phyloP scores from a whole-genome alignment of 1,139 yeast genomes.

The Zygoascus meyerae region DNA sequence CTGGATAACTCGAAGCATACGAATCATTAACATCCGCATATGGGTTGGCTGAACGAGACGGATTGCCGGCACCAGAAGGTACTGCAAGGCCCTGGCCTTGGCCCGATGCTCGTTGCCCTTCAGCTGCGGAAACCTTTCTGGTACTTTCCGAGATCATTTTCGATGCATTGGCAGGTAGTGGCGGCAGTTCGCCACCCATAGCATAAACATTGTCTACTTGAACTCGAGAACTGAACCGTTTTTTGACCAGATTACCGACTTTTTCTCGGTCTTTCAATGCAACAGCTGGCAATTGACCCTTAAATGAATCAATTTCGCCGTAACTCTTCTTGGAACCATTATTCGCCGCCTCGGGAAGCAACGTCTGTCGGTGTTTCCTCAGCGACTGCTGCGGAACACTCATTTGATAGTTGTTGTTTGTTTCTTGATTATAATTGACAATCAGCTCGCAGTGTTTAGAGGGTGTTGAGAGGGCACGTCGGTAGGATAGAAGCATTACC shows the following conservation, averaged over 20 bases:
- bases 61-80: background rate
- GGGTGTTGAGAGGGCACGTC: too few relatives aligned
- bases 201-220: conserved; percentile 13
- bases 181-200: conserved; percentile 19
- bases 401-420: too few relatives aligned
- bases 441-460: too few relatives aligned
- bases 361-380: conserved; percentile 30
- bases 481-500: too few relatives aligned
- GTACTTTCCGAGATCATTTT: conserved; percentile 24
- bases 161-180: conserved; percentile 26
- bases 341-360: conserved; percentile 21
- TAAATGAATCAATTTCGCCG: conserved; percentile 20
- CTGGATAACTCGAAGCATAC: background rate
- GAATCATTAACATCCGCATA: too few relatives aligned
- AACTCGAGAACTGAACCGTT: conserved; percentile 25
- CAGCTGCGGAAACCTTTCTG: background rate
- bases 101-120: background rate
- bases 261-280: conserved; percentile 23
- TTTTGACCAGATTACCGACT: conserved; percentile 26
- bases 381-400: conserved; percentile 24
- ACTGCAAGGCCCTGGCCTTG: background rate
- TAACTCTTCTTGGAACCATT: conserved; percentile 18
- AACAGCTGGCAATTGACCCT: conserved; percentile 22
- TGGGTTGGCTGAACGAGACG: too few relatives aligned
- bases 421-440: too few relatives aligned